phyloP scores from a whole-genome alignment of 2,329 filamentous ascomycete genomes.

The Penicillium sp. region DNA sequence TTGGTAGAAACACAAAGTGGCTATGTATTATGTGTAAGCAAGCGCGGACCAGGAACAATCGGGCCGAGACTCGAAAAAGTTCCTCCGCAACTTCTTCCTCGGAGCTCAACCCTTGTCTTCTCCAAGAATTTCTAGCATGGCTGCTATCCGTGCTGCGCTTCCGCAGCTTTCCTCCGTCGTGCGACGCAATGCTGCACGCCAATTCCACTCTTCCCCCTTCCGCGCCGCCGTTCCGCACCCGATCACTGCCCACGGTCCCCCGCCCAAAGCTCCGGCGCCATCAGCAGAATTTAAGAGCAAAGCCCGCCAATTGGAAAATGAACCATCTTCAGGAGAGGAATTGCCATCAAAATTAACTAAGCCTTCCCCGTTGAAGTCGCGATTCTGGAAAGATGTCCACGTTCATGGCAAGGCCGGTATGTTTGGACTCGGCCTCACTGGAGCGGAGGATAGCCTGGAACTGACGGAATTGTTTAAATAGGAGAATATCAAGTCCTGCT shows the following conservation, averaged over 20 bases:
- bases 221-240: slow-evolving; percentile 57
- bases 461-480: slow-evolving; percentile 10
- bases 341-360: slow-evolving; percentile 26
- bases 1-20: neutral
- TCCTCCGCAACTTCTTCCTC: slow-evolving; percentile 9
- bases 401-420: slow-evolving; percentile 68
- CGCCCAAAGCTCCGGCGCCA: slow-evolving; percentile 57
- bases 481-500: slow-evolving; percentile 67
- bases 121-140: slow-evolving; percentile 15
- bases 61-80: slow-evolving; percentile 27
- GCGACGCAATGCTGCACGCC: slow-evolving; percentile 24
- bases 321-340: slow-evolving; percentile 4
- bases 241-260: slow-evolving; percentile 60
- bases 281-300: slow-evolving; percentile 50
- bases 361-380: slow-evolving; percentile 56
- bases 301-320: slow-evolving; percentile 47
- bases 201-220: slow-evolving; percentile 34
- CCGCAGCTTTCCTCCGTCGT: slow-evolving; percentile 17
- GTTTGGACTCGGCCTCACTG: neutral
- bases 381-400: slow-evolving; percentile 86
- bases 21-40: neutral
- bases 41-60: slow-evolving; percentile 7
- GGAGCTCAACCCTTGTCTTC: neutral
- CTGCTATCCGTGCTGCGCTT: slow-evolving; percentile 23
- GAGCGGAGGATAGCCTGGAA: neutral